Evolutionary conservation across 1,284 basidiomycete genomes (phyloP).

Genomic region (Cerrena zonata): DNA sequence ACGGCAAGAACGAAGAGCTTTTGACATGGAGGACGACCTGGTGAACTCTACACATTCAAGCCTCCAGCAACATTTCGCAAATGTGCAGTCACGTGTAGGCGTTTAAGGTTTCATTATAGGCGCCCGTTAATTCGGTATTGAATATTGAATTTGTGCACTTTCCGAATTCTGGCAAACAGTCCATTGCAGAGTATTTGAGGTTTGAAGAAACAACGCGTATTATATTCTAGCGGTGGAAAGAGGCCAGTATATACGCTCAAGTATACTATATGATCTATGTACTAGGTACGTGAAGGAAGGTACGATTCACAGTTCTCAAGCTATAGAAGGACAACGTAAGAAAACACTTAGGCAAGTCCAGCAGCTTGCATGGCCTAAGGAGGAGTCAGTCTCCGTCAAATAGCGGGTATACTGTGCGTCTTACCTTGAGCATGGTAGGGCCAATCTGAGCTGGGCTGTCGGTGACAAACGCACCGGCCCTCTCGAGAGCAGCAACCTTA

Average conservation of each 20-base stretch:
- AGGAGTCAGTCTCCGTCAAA: conserved; percentile 5
- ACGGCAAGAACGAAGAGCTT: conserved; percentile 9
- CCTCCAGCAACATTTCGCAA: conserved; percentile 5
- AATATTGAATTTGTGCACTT: too few relatives aligned
- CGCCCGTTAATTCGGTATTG: too few relatives aligned
- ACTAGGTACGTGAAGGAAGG: too few relatives aligned
- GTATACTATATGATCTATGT: too few relatives aligned
- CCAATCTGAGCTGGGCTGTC: conserved; percentile 96
- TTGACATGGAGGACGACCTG: conserved; percentile 10
- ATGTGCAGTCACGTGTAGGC: conserved; percentile 6
- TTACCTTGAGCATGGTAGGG: conserved; percentile 76
- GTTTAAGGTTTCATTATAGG: too few relatives aligned
- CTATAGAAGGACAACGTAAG: too few relatives aligned
- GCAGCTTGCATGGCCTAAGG: conserved; percentile 77
- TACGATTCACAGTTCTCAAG: too few relatives aligned
- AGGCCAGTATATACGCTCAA: too few relatives aligned
- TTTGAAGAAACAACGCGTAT: too few relatives aligned
- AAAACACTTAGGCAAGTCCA: conserved; percentile 61
- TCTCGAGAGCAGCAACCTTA: conserved; percentile 92
- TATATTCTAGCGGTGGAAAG: too few relatives aligned
- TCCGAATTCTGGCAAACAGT: too few relatives aligned
- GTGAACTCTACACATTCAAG: background rate
- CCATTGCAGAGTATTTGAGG: too few relatives aligned
- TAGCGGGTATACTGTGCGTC: conserved; percentile 15
- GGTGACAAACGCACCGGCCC: conserved; percentile 90